Evolutionary conservation across 1,284 basidiomycete genomes (phyloP), one percentile per base, ranked within the genome.

Genomic region (Microbotryum silenes-acaulis): DNA sequence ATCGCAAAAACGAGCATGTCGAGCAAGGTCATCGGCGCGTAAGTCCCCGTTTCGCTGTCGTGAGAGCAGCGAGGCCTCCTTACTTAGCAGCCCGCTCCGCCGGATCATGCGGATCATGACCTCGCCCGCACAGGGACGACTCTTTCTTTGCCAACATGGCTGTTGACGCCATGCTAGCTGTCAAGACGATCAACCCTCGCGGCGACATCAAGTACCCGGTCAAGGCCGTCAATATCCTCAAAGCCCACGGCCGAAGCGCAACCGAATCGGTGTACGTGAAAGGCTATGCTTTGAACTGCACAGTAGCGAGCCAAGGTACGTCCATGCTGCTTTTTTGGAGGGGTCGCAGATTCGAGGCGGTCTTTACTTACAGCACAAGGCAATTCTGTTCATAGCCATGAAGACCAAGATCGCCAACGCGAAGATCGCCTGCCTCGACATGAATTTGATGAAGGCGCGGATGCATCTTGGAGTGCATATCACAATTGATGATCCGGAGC

Each of bases 401-500:
- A 98, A 97, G 80, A 94, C 89, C 68, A 86, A 91, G 55, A 86
- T 99, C 72, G 81, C 81, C 9, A 86, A 86, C 69, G 96, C 96
- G 53, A 98, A 97, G 79, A 97, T 99, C 72, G 96, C 96, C 3
- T 96, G 94, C 77, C 81, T 99, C 64, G 96, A 99, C 75, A 98
- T 99, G 76, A 97, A 99, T 78, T 81, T 99, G 54, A 89, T 91
- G 74, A 98, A 98, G 79, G 82, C 90, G 61, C 85, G 96, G 51
- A 97, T 98, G 94, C 93, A 97, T 73, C 82, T 99, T 48, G 96
- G 96, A 66, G 87, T 98, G 8, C 96, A 98, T 77, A 94, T 99
- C 74, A 84, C 97, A 51, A 91, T 98, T 46, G 96, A 98, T 59
- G 90, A 98, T 76, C 96, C 96, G 4, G 85, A 92, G 64, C 91